These are phyloP conservation scores for Aspergillus transmontanensis DNA, from an alignment of 2,329 filamentous ascomycete species.

Conservation along the genomic window DNA sequence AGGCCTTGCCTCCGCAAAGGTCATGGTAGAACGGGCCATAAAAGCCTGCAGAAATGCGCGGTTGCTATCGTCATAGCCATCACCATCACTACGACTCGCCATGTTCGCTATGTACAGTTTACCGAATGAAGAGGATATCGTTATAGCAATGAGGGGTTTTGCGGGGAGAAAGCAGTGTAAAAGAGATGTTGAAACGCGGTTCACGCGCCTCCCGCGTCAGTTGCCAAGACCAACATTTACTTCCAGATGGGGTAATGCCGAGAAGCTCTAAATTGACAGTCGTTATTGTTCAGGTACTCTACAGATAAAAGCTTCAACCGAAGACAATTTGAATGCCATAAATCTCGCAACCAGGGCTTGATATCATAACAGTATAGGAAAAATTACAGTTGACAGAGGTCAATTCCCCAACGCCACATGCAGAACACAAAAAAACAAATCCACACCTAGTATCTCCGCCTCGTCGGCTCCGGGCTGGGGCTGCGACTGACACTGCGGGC, in stretches of 20 bases:
- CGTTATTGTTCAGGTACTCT: not conserved
- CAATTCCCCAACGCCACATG: slow-evolving; percentile 26
- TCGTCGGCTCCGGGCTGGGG: slow-evolving; percentile 81
- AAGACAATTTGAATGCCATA: slow-evolving; percentile 14
- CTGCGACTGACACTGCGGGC: slow-evolving; percentile 79
- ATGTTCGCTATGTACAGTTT: slow-evolving; percentile 4
- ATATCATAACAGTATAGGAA: slow-evolving; percentile 31
- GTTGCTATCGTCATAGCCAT: slow-evolving; percentile 65
- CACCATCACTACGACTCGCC: slow-evolving; percentile 21
- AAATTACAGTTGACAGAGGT: slow-evolving; percentile 20
- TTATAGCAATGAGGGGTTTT: not conserved
- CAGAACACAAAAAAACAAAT: slow-evolving; percentile 20
- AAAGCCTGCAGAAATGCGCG: slow-evolving; percentile 91
- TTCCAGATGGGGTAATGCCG: not conserved
- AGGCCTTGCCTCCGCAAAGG: slow-evolving; percentile 70
- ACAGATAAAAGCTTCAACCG: not conserved
- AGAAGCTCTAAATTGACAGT: not conserved
- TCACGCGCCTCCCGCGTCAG: not conserved
- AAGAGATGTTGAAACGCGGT: not conserved
- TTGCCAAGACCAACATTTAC: slow-evolving; percentile 2
- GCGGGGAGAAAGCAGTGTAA: not conserved
- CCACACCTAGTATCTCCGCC: slow-evolving; percentile 65
- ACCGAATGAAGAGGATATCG: not conserved
- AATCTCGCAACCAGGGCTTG: slow-evolving; percentile 23
- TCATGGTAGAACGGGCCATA: slow-evolving; percentile 75